phyloP scores from a whole-genome alignment of 148 eudicot genomes.

The Arbutus unedo region DNA sequence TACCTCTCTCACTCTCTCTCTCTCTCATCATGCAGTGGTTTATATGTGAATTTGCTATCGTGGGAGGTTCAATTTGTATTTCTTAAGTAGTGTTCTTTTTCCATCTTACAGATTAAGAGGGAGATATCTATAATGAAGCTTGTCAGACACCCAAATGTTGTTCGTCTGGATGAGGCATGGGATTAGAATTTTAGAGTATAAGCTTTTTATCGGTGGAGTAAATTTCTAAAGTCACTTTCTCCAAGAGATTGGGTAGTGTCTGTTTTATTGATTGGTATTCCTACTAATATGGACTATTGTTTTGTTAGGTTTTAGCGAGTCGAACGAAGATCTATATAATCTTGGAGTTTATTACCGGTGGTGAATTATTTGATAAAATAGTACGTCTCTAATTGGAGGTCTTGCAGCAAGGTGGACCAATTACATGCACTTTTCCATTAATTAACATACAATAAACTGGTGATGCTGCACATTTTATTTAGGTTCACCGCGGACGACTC shows the following conservation, averaged over 20 bases:
- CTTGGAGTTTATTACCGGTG: slow-evolving; percentile 94
- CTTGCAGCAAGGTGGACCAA: slow-evolving; percentile 11
- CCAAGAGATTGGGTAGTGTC: background rate
- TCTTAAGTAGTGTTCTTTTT: background rate
- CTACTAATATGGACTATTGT: slow-evolving; percentile 7
- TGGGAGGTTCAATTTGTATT: background rate
- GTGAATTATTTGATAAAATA: slow-evolving; percentile 95
- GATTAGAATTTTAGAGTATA: slow-evolving; percentile 7
- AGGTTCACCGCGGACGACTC: slow-evolving; percentile 87
- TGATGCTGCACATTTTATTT: slow-evolving; percentile 12
- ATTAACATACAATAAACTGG: slow-evolving; percentile 3
- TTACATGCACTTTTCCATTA: background rate
- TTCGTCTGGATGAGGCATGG: slow-evolving; percentile 84
- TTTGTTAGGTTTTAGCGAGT: slow-evolving; percentile 78
- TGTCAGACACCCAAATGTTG: slow-evolving; percentile 92
- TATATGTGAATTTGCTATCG: background rate
- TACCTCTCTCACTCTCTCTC: background rate
- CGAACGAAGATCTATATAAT: slow-evolving; percentile 95
- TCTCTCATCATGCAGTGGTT: background rate
- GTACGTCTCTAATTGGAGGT: slow-evolving; percentile 41
- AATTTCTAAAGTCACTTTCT: background rate
- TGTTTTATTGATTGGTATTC: background rate
- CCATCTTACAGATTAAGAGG: slow-evolving; percentile 73
- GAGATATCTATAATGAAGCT: slow-evolving; percentile 96
- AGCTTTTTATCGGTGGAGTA: background rate